Evolutionary conservation across 768 basidiomycete species (phyloP).

Genomic region (Russula ochroleuca): DNA sequence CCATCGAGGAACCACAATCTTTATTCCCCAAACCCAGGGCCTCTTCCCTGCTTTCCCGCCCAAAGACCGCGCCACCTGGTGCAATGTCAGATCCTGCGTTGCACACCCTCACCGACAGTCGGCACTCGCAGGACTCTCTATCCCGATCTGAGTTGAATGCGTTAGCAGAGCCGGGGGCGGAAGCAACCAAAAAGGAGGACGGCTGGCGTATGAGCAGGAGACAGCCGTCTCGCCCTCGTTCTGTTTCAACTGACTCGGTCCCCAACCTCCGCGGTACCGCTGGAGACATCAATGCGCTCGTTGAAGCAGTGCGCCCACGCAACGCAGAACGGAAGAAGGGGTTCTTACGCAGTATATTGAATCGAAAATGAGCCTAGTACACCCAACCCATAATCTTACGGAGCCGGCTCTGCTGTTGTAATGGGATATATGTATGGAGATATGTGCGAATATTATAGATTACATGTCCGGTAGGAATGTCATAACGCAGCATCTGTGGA

Average conservation of each 20-base stretch:
- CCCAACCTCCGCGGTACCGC: conserved; percentile 31
- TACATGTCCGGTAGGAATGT: conserved; percentile 13
- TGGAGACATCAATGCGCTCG: not conserved
- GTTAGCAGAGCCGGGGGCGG: not conserved
- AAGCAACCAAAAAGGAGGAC: not conserved
- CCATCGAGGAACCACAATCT: not conserved
- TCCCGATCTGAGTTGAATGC: not conserved
- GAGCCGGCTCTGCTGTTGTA: not conserved
- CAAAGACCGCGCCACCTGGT: conserved; percentile 23
- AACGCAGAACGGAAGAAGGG: conserved; percentile 35
- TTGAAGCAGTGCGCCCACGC: conserved; percentile 18
- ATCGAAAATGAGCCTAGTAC: conserved; percentile 35
- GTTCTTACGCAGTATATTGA: conserved; percentile 41
- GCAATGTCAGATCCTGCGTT: conserved; percentile 25
- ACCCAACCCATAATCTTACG: conserved; percentile 1
- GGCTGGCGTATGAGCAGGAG: conserved; percentile 14
- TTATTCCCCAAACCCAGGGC: conserved; percentile 6
- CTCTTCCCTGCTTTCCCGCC: conserved; percentile 21
- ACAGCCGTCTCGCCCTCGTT: conserved; percentile 42
- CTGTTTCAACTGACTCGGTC: conserved; percentile 54
- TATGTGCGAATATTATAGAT: conserved; percentile 23
- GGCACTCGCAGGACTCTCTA: conserved; percentile 16
- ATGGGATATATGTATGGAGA: conserved; percentile 24
- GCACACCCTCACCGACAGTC: conserved; percentile 26
- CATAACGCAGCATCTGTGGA: conserved; percentile 31